Percentiles rank a stretch among this genome's conserved stretches.
Conservation (phyloP, 805 yeast genomes). For the Yamadazyma scolyti region DNA sequence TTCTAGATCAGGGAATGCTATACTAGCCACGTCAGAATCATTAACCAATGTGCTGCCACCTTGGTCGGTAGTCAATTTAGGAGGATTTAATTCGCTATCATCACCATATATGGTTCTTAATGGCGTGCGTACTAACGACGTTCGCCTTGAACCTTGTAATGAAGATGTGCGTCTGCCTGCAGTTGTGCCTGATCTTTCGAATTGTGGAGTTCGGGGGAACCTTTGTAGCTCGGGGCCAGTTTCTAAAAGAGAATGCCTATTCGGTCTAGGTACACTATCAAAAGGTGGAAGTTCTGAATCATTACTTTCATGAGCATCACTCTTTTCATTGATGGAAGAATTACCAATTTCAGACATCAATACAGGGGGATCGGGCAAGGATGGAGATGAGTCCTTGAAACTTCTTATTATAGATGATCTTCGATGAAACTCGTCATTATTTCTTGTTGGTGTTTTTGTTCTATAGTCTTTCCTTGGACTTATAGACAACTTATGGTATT, state of each 20-base stretch:
- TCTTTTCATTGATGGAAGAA: constrained; percentile 14
- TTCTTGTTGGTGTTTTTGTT: constrained; percentile 11
- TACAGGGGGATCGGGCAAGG: constrained; percentile 42
- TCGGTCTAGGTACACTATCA: no score
- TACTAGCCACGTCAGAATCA: constrained; percentile 12
- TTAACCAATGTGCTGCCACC: not conserved
- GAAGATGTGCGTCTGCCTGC: no score
- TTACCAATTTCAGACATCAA: constrained; percentile 32
- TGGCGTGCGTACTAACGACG: constrained; percentile 22
- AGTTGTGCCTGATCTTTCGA: constrained; percentile 21
- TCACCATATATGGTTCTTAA: constrained; percentile 20
- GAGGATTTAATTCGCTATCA: constrained; percentile 29
- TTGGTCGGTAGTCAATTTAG: constrained; percentile 10
- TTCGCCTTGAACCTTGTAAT: no score
- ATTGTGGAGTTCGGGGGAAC: constrained; percentile 47
- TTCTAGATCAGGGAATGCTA: constrained; percentile 18
- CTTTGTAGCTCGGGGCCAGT: constrained; percentile 21
- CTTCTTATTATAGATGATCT: constrained; percentile 33
- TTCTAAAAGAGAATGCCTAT: no score
- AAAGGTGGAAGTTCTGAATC: no score
- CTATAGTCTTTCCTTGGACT: constrained; percentile 27
- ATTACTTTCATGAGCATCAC: no score
- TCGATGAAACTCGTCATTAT: constrained; percentile 13
- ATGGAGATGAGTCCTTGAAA: constrained; percentile 38
- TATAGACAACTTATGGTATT: constrained; percentile 25